phyloP scores from a whole-genome alignment of 2,329 filamentous ascomycete species.

The Laburnicola sp. region DNA sequence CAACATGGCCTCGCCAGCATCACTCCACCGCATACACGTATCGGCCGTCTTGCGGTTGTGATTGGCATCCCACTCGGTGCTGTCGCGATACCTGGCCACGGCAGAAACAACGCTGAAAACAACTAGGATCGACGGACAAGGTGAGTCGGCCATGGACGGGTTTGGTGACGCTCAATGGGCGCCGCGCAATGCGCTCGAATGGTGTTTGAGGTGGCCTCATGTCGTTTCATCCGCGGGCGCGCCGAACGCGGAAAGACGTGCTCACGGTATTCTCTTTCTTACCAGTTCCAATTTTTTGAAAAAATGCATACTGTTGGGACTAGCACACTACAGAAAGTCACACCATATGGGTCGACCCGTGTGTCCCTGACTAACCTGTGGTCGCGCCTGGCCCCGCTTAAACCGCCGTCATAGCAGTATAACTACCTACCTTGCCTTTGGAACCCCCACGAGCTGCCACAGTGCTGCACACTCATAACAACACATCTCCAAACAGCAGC shows the following conservation, averaged over 20 bases:
- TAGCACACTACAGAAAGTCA: slow-evolving; percentile 23
- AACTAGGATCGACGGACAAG: not conserved
- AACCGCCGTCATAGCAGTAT: slow-evolving; percentile 10
- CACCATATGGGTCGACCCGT: slow-evolving; percentile 31
- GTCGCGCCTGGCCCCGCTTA: slow-evolving; percentile 31
- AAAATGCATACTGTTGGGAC: slow-evolving; percentile 5
- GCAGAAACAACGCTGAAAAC: not conserved
- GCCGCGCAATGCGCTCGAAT: too few species aligned
- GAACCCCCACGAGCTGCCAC: not conserved
- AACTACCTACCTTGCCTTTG: slow-evolving; percentile 54
- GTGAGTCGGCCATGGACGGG: not conserved
- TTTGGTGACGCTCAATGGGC: not conserved
- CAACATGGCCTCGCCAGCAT: too few species aligned
- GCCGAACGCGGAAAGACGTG: not conserved
- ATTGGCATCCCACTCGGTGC: not conserved
- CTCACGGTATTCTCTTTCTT: not conserved
- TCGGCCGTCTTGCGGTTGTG: not conserved
- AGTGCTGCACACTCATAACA: slow-evolving; percentile 3
- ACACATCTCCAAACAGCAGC: slow-evolving; percentile 46
- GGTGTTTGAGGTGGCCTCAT: too few species aligned
- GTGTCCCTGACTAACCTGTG: slow-evolving; percentile 36
- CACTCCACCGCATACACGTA: slow-evolving; percentile 3
- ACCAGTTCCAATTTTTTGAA: not conserved
- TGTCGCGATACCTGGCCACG: too few species aligned
- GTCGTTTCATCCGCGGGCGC: not conserved